Conservation (phyloP, 129 eudicot species). For the Pulicaria dysenterica region DNA sequence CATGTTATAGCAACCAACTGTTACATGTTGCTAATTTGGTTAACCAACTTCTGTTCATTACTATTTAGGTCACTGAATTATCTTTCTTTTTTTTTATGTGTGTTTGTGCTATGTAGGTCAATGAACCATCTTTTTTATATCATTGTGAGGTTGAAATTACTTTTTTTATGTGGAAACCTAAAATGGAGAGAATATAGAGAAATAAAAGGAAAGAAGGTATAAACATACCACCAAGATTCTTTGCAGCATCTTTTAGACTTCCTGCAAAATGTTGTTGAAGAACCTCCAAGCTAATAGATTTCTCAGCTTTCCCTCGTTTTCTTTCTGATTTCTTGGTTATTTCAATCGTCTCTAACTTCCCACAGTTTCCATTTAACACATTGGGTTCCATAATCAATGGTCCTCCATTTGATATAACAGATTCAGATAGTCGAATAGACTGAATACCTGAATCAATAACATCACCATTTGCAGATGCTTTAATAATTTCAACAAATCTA, state of each 20-base stretch:
- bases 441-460: slow-evolving; percentile 46
- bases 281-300: slow-evolving; percentile 85
- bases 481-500: slow-evolving; percentile 62
- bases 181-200: background rate
- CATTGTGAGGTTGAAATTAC: background rate
- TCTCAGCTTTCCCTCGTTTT: slow-evolving; percentile 95
- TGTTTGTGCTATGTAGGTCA: background rate
- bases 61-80: background rate
- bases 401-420: slow-evolving; percentile 42
- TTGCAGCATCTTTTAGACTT: slow-evolving; percentile 94
- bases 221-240: slow-evolving; percentile 84
- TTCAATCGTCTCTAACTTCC: slow-evolving; percentile 39
- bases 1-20: background rate
- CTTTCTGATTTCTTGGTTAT: slow-evolving; percentile 66
- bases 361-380: slow-evolving; percentile 29
- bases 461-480: slow-evolving; percentile 54
- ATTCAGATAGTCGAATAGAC: slow-evolving; percentile 41
- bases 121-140: background rate
- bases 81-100: background rate
- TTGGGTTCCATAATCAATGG: slow-evolving; percentile 32
- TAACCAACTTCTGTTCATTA: background rate
- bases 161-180: background rate
- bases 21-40: background rate
- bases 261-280: slow-evolving; percentile 93
- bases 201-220: slow-evolving; percentile 20